A percentile compares a stretch with the other conserved stretches of the same genome.
Evolutionary conservation across 257 asterid species (phyloP).

Genomic region (Asclepias syriaca): DNA sequence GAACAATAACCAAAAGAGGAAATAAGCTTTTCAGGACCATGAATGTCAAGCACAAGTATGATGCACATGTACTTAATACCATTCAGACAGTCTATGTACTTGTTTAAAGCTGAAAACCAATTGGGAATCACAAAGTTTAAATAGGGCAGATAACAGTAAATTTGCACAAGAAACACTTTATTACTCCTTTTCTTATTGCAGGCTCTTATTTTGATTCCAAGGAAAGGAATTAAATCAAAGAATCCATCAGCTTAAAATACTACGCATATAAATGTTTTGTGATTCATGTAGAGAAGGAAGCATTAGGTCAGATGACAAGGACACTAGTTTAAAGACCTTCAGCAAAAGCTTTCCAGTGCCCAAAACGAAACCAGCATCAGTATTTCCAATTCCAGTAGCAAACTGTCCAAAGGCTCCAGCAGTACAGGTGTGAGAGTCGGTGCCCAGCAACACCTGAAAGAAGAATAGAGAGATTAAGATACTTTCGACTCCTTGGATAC

Average conservation of each 20-base stretch:
- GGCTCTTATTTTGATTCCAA: too few species aligned
- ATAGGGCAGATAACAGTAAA: too few species aligned
- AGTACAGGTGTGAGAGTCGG: conserved; percentile 93
- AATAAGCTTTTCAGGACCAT: neutral
- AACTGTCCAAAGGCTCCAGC: conserved; percentile 99
- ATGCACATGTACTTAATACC: neutral
- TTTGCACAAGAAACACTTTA: too few species aligned
- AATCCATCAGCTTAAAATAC: neutral
- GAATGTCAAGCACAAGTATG: neutral
- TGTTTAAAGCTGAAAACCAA: too few species aligned
- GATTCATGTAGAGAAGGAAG: neutral
- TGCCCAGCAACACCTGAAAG: conserved; percentile 76
- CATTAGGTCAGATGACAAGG: neutral
- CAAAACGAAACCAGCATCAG: conserved; percentile 93
- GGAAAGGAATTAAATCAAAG: too few species aligned
- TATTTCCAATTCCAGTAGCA: conserved; percentile 92
- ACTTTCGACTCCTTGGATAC: conserved; percentile 5
- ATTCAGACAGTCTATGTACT: too few species aligned
- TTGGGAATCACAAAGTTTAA: too few species aligned
- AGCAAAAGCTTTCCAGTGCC: conserved; percentile 97
- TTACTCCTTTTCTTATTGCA: too few species aligned
- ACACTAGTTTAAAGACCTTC: conserved; percentile 42
- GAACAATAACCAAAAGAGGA: neutral
- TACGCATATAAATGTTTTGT: neutral
- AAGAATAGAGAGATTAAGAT: conserved; percentile 8